Conservation (phyloP, 441 rosid genomes). For the Metrosideros polymorpha region DNA sequence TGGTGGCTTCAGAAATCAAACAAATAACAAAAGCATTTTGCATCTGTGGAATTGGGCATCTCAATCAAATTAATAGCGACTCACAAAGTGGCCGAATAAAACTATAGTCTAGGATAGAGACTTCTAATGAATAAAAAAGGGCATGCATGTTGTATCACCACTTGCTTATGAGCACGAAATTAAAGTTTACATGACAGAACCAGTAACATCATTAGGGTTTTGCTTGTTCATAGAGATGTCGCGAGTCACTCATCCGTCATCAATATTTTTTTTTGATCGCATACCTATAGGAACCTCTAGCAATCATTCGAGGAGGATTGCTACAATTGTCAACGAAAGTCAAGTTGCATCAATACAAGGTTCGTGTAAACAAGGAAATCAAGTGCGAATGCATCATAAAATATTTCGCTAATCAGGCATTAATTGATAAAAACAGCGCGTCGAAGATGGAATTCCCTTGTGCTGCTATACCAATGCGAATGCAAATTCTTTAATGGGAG, state of each 20-base stretch:
- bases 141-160: background rate
- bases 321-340: background rate
- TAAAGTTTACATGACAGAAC: background rate
- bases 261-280: background rate
- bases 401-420: background rate
- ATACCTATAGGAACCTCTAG: background rate
- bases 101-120: background rate
- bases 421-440: background rate
- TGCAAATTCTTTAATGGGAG: background rate
- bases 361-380: background rate
- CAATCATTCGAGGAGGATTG: background rate
- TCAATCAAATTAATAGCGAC: background rate
- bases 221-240: background rate
- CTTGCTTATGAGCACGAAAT: background rate
- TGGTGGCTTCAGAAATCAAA: background rate
- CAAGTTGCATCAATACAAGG: background rate
- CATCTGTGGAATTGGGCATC: background rate
- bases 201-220: background rate
- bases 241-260: fast-evolving
- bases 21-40: background rate
- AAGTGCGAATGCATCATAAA: background rate
- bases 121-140: background rate
- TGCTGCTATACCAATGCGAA: background rate
- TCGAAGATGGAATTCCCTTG: background rate
- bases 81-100: background rate